These are phyloP conservation scores for Glycyrrhiza uralensis DNA, from an alignment of 306 rosid genomes.

Conservation along the genomic window DNA sequence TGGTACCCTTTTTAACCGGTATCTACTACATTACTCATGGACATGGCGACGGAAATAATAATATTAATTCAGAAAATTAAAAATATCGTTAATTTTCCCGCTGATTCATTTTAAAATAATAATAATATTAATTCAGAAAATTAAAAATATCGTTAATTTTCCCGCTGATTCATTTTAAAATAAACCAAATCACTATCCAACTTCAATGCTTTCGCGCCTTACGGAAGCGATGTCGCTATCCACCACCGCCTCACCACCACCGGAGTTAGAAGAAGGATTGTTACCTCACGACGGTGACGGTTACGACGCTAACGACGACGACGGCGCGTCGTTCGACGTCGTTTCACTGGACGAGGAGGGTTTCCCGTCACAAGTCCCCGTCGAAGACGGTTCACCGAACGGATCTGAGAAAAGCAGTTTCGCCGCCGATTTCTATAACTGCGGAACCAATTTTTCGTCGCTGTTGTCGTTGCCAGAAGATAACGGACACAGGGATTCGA, in stretches of 20 bases:
- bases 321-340: background rate
- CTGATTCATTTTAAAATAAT: slow-evolving; percentile 42
- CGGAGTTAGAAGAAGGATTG: background rate
- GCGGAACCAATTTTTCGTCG: slow-evolving; percentile 46
- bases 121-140: no score
- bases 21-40: no score
- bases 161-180: slow-evolving; percentile 46
- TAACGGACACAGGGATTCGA: background rate
- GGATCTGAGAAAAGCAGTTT: slow-evolving; percentile 12
- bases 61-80: no score
- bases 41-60: no score
- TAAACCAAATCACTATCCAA: background rate
- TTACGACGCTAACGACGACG: background rate
- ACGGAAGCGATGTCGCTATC: slow-evolving; percentile 21
- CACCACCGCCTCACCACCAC: slow-evolving; percentile 15
- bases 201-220: slow-evolving; percentile 31
- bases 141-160: slow-evolving; percentile 15
- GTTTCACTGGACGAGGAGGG: slow-evolving; percentile 43
- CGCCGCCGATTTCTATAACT: slow-evolving; percentile 42
- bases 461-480: slow-evolving; percentile 6
- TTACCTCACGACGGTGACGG: slow-evolving; percentile 11
- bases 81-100: slow-evolving; percentile 31
- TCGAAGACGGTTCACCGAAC: background rate
- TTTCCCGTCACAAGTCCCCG: slow-evolving; percentile 37
- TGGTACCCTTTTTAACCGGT: no score